These are phyloP conservation scores for Tephrocybe sp. DNA, from an alignment of 768 basidiomycete genomes.

Conservation along the genomic window DNA sequence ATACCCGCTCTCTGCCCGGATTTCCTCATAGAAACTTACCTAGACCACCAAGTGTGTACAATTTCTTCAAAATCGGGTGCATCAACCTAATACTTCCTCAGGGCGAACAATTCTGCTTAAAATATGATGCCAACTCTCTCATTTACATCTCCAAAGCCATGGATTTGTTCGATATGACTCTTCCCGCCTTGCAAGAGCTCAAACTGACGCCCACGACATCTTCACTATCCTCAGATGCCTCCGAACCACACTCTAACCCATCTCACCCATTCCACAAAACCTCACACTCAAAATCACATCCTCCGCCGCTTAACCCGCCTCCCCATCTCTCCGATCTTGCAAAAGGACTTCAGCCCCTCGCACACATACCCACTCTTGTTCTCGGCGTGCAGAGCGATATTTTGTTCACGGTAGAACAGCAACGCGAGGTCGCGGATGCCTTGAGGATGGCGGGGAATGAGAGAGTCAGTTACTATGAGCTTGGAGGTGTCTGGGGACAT, in stretches of 20 bases:
- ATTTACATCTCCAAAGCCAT: constrained; percentile 99
- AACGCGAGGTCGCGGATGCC: constrained; percentile 92
- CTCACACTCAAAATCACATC: constrained; percentile 69
- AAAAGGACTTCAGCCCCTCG: constrained; percentile 72
- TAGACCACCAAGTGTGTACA: constrained; percentile 85
- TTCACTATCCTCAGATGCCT: constrained; percentile 11
- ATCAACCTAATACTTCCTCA: constrained; percentile 30
- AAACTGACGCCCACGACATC: constrained; percentile 43
- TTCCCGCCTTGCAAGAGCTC: constrained; percentile 69
- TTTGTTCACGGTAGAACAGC: constrained; percentile 95
- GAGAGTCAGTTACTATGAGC: constrained; percentile 91
- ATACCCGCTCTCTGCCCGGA: constrained; percentile 90
- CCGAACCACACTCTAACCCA: constrained; percentile 22
- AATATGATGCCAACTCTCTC: constrained; percentile 98
- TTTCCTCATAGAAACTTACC: constrained; percentile 97
- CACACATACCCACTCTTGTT: constrained; percentile 77
- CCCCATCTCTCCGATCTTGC: constrained; percentile 78
- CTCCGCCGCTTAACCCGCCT: constrained; percentile 70
- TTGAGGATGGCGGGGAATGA: constrained; percentile 87
- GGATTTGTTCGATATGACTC: constrained; percentile 97
- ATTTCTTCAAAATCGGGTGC: constrained; percentile 57
- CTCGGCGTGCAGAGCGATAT: constrained; percentile 97
- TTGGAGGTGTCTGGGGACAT: constrained; percentile 99
- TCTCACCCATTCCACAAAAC: constrained; percentile 31
- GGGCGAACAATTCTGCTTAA: constrained; percentile 96